These are phyloP conservation scores for Prillingera fragicola DNA, from an alignment of 1,284 basidiomycete species.

Conservation along the genomic window DNA sequence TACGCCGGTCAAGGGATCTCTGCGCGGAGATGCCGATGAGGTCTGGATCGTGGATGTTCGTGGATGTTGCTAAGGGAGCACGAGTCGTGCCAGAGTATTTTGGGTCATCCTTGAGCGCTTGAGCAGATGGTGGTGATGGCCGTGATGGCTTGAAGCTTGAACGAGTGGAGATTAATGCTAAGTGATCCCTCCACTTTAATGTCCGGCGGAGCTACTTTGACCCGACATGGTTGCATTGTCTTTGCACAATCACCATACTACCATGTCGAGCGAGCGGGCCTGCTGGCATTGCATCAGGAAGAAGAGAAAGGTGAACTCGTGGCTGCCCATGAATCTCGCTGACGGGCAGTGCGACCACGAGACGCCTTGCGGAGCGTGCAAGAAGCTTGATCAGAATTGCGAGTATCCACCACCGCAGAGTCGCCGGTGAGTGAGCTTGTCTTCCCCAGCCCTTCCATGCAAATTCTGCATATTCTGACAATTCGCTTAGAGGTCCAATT, in stretches of 20 bases:
- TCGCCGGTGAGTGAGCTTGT: conserved; percentile 12
- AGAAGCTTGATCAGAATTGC: conserved; percentile 13
- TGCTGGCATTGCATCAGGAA: conserved; percentile 22
- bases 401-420: conserved; percentile 20
- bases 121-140: too few species aligned
- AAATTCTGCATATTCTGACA: not conserved
- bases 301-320: conserved; percentile 16
- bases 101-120: too few species aligned
- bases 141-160: too few species aligned
- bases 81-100: too few species aligned
- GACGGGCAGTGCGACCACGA: conserved; percentile 19
- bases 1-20: too few species aligned
- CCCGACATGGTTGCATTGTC: not conserved
- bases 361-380: conserved; percentile 19
- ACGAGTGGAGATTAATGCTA: too few species aligned
- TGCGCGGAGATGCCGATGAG: too few species aligned
- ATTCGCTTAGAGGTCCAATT: conserved; percentile 17
- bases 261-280: conserved; percentile 3
- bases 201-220: too few species aligned
- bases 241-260: not conserved
- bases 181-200: too few species aligned
- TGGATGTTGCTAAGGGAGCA: too few species aligned
- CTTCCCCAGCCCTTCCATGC: not conserved
- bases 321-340: not conserved
- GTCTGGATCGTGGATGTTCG: too few species aligned